A percentile compares a stretch with the other conserved stretches of the same genome.
Conservation (phyloP, 1,284 basidiomycete species). For the Inonotus obliquus region DNA sequence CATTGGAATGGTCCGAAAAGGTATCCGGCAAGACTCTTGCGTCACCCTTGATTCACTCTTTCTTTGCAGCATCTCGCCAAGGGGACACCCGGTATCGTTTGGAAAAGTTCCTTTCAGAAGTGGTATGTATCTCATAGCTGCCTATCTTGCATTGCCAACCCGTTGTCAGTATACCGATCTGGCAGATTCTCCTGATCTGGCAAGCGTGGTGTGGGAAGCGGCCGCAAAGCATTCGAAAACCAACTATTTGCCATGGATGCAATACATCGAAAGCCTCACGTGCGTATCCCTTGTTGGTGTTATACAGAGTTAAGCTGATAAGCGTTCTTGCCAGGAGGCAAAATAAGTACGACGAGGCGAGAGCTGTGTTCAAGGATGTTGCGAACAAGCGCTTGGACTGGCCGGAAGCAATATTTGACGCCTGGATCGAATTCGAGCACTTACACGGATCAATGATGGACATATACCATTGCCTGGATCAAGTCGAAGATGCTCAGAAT, state of each 20-base stretch:
- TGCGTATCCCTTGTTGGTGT: conserved; percentile 32
- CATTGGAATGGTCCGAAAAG: conserved; percentile 52
- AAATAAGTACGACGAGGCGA: conserved; percentile 53
- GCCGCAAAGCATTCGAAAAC: conserved; percentile 62
- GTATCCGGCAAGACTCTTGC: conserved; percentile 30
- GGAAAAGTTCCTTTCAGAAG: conserved; percentile 73
- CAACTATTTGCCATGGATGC: conserved; percentile 66
- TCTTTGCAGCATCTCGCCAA: conserved; percentile 31
- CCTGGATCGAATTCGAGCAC: conserved; percentile 84
- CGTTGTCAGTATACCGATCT: conserved; percentile 40
- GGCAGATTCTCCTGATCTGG: conserved; percentile 46
- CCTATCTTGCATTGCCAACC: conserved; percentile 4
- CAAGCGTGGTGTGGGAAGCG: conserved; percentile 56
- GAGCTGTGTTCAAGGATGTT: conserved; percentile 60
- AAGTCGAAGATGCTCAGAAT: conserved; percentile 61
- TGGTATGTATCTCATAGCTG: conserved; percentile 46
- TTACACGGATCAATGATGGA: conserved; percentile 70
- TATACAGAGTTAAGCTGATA: background rate
- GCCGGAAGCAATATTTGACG: conserved; percentile 89
- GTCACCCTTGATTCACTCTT: background rate
- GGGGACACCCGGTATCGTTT: conserved; percentile 63
- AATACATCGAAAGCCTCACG: conserved; percentile 66
- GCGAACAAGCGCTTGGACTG: conserved; percentile 78
- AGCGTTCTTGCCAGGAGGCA: conserved; percentile 41
- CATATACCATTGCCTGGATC: conserved; percentile 63